A percentile compares a stretch with the other conserved stretches of the same genome.
phyloP scores from a whole-genome alignment of 2,329 filamentous ascomycete species.

The Cercospora brassicicola region DNA sequence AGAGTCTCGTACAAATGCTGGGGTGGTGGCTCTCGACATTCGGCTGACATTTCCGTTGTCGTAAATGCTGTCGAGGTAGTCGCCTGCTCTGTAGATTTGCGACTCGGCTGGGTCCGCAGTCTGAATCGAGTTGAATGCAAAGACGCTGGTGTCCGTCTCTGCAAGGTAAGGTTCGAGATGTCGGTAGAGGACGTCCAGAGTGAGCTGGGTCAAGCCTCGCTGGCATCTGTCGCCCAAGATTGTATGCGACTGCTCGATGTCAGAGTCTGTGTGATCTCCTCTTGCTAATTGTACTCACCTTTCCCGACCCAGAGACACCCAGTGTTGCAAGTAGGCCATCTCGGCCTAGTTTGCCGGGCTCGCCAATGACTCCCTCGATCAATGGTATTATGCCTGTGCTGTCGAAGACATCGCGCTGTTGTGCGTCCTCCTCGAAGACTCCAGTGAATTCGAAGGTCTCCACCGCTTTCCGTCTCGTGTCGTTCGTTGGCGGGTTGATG shows the following conservation, averaged over 20 bases:
- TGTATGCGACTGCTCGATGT: conserved; percentile 73
- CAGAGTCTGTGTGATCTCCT: conserved; percentile 9
- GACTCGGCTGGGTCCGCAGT: conserved; percentile 80
- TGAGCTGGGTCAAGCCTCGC: conserved; percentile 86
- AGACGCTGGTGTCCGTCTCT: conserved; percentile 56
- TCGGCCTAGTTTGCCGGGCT: conserved; percentile 71
- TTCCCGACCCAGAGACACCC: conserved; percentile 92
- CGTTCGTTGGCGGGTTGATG: conserved; percentile 67
- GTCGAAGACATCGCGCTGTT: conserved; percentile 83
- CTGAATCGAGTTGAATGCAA: conserved; percentile 71
- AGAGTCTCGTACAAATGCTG: conserved; percentile 46
- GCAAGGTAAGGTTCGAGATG: conserved; percentile 73
- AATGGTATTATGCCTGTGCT: conserved; percentile 72
- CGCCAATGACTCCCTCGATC: conserved; percentile 76
- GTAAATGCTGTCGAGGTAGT: conserved; percentile 78
- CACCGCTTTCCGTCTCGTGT: conserved; percentile 78
- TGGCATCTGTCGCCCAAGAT: conserved; percentile 86
- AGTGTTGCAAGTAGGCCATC: conserved; percentile 89
- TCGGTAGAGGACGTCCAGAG: conserved; percentile 84
- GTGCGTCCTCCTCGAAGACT: conserved; percentile 84
- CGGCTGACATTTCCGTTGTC: conserved; percentile 59
- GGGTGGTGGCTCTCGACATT: conserved; percentile 48
- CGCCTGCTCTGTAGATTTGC: conserved; percentile 68
- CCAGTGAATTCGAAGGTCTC: conserved; percentile 93
- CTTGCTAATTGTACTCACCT: conserved; percentile 57